Evolutionary conservation across 257 asterid species (phyloP), one percentile per base, ranked within the genome.

Genomic region (Fraxinus americana): DNA sequence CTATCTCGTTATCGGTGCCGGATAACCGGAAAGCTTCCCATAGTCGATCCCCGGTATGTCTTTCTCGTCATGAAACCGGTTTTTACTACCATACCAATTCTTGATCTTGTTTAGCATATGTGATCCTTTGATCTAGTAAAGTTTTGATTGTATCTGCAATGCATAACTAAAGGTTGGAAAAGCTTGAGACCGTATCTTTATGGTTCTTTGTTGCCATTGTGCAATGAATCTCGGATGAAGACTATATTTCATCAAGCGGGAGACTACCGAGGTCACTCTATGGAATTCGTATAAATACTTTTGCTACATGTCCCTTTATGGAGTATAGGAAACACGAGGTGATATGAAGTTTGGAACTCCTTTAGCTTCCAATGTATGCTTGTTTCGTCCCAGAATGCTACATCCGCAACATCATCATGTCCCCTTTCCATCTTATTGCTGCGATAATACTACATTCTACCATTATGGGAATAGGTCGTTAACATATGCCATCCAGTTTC

Each of bases 1-100:
- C 70, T 92, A 43, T 86, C 86, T 75, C n/a, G 83, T 92, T 86
- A 80, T 91, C 48, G 6, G 90, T 81, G 84, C 91, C 82, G 97
- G 83, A 80, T 92, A 81, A 88, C 95, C 0, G 95, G 98, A 87
- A 92, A 88, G 80, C 97, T 91, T 82, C 99, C 99, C 65, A 82
- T 94, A 19, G 87, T 94, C 84, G 89, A 96, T 79, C 98, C 99
- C 73, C 98, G 86, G 97, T 94, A 89, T 72, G 89, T 36, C 2
- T 80, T 72, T 78, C 36, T 68, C n/a, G 70, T 35, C 52, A 27
- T 75, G 67, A 67, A 29, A 72, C 9, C 39, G 11, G 71, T 68
- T n/a, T 41, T 72, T 50, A 72, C 69, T 72, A 70, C 14, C 48
- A 14, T 25, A 9, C 59, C 7, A 1, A n/a, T 50, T 35, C 16